Base-by-base conservation (phyloP, 768 basidiomycete genomes). In the Agaricus blazei region DNA sequence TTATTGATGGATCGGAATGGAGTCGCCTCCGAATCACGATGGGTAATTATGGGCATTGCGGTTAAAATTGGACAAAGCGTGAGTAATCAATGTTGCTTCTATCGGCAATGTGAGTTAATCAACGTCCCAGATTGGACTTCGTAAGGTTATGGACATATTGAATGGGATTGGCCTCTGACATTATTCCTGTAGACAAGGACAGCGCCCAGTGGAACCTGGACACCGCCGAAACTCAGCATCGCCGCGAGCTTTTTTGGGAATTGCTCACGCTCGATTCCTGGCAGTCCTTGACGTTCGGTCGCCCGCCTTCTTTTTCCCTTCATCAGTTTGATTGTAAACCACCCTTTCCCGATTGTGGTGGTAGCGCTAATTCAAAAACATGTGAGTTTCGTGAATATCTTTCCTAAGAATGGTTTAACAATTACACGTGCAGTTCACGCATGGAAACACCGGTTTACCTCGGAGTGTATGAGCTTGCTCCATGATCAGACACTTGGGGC, bases 61-160 rank as follows among this genome's bases (percentile, higher is more conserved):
- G 79, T 87, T 57, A 87, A 85, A 69, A 72, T 86, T 57, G 82
- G 80, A n/a, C 85, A 87, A 65, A 84, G 83, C 62, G 85, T 87
- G 64, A 72, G 85, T 72, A 28, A 36, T 31, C 29, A 44, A 54
- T 55, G 51, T 51, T 31, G n/a, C 27, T 31, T 45, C 26, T 15
- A 37, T 44, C 49, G 51, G 46, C 51, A 12, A 15, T 9, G 38
- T 28, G 57, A 52, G 57, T 58, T 59, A 50, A 56, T 43, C 50
- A 19, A 37, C 1, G 5, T 48, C 49, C 37, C 57, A 87, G 85
- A 85, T 87, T 69, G 85, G 85, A 27, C 76, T 87, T 51, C 85
- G 85, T 87, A 65, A 71, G 84, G 72, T 37, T 3, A 11, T 37
- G 26, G 37, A 36, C 40, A 29, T 29, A 23, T 44, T 42, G 24